Base-by-base conservation (phyloP, 2,329 filamentous ascomycete species). In the Penicillium sp. region DNA sequence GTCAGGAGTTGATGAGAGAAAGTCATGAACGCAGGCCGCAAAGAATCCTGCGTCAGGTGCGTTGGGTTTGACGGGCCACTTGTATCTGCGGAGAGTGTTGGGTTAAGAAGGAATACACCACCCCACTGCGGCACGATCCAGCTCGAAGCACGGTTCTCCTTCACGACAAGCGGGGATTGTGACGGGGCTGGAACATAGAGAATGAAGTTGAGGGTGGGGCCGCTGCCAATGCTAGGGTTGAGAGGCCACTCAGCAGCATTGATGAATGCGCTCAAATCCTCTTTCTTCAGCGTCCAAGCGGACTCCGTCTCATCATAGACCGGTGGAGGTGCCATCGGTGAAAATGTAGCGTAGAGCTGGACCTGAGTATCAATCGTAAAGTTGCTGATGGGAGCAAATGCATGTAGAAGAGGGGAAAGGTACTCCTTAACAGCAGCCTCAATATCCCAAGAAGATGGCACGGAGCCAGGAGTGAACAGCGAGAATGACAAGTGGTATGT, bases 91-190 rank as follows among this genome's bases (percentile, higher is more conserved):
- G 55, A 55, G 71, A 56, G 65, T 8, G 68, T 63, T 31, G 80
- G 78, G 64, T 89, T 89, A 50, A 96, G 80, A 37, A 91, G 88
- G 53, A 85, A 81, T 2, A 91, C 85, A 9, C 88, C 88, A 37
- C 95, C 95, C 95, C 95, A 99, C 78, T 99, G 95, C 0, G 95
- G 95, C 45, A 99, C 89, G 62, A 97, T 83, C 93, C 93, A 98
- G 60, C 92, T 92, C 10, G 88, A 92, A 8, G 81, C 84, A 33
- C 78, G 77, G 61, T 80, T 85, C 50, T 84, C 85, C 55, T 83
- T 82, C 46, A 89, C 80, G 8, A 84, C 65, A 33, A 89, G 76
- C 13, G 87, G 87, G 3, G 82, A 82, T 59, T 86, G 82, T 7
- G 77, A 77, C 57, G 89, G 85, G 57, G 91, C 87, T 6, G 93